Percentiles rank a stretch among this genome's conserved stretches.
phyloP scores from a whole-genome alignment of 495 filamentous ascomycete genomes.

The Penicillium salamii region DNA sequence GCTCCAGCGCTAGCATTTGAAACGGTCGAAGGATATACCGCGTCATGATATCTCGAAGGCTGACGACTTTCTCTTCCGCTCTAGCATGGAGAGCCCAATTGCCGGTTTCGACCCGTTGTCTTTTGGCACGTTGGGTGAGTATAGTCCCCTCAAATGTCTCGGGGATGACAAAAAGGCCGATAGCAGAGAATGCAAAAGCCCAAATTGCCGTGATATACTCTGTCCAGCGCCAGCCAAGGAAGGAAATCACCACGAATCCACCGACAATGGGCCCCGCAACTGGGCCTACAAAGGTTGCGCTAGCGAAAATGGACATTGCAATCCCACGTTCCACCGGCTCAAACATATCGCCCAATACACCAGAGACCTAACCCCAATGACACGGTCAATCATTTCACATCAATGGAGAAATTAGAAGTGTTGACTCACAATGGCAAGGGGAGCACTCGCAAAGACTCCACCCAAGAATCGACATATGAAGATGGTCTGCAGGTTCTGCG shows the following conservation, averaged over 20 bases:
- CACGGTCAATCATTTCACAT: too few species aligned
- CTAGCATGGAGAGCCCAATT: conserved; percentile 52
- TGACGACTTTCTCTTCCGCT: conserved; percentile 17
- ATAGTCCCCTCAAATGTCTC: conserved; percentile 56
- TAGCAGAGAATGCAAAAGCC: conserved; percentile 36
- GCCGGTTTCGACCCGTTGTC: conserved; percentile 50
- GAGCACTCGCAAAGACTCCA: conserved; percentile 54
- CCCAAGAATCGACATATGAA: conserved; percentile 55
- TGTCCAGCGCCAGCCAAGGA: conserved; percentile 59
- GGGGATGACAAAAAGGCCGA: conserved; percentile 40
- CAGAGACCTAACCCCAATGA: conserved; percentile 28
- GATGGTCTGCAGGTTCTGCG: conserved; percentile 49
- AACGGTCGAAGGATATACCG: conserved; percentile 33
- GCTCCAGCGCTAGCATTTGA: conserved; percentile 33
- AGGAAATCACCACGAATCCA: conserved; percentile 44
- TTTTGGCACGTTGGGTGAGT: conserved; percentile 45
- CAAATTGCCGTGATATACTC: conserved; percentile 56
- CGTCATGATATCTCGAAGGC: conserved; percentile 32
- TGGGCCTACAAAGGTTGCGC: conserved; percentile 51
- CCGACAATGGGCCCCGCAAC: conserved; percentile 56
- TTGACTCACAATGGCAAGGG: conserved; percentile 49
- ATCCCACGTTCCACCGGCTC: conserved; percentile 51
- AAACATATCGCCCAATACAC: conserved; percentile 58
- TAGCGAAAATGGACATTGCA: conserved; percentile 54
- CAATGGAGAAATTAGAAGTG: background rate